Evolutionary conservation across 2,329 filamentous ascomycete genomes (phyloP), one percentile per base, ranked within the genome.

Genomic region (Aureobasidium melanogenum): DNA sequence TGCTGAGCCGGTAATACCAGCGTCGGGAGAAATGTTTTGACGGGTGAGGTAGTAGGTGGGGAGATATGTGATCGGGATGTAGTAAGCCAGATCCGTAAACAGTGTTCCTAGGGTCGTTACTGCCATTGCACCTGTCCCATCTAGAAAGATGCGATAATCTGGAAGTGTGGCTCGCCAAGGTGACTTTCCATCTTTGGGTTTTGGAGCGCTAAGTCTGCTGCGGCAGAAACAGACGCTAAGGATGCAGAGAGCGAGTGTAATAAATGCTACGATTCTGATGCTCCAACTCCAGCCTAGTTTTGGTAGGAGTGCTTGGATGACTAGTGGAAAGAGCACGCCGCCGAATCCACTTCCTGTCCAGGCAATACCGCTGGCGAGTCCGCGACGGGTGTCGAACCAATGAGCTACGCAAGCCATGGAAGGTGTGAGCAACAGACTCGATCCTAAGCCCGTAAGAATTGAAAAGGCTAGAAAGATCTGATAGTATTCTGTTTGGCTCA

Each of bases 401-500:
- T 96, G 91, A 0, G 89, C 88, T 6, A 96, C 81, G 2, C 88
- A 84, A 1, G 88, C 85, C 65, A 96, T 82, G 46, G 88, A 86
- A 0, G 91, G 91, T 0, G 91, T 96, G 73, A 95, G 95, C 64
- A 96, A 82, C 30, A 95, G 80, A 0, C 89, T 90, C 1, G 85
- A 86, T 9, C 87, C 88, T 2, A 89, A 67, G 34, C 92, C 92
- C 58, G 84, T 84, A 5, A 95, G 75, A 5, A 96, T 70, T 7
- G 89, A 89, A 67, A 93, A 92, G 7, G 84, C 81, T 30, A 96
- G 76, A 72, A 96, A 84, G 71, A 96, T 95, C 52, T 96, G 90
- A 86, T 88, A 95, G 67, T 91, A 90, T 69, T 86, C 78, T 84
- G 17, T 1, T 22, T n/a, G 1, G 5, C 24, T 9, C 6, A 7